Percentiles rank a stretch among this genome's conserved stretches.
Evolutionary conservation across 768 basidiomycete species (phyloP).

Genomic region (Termitomyces sp.): DNA sequence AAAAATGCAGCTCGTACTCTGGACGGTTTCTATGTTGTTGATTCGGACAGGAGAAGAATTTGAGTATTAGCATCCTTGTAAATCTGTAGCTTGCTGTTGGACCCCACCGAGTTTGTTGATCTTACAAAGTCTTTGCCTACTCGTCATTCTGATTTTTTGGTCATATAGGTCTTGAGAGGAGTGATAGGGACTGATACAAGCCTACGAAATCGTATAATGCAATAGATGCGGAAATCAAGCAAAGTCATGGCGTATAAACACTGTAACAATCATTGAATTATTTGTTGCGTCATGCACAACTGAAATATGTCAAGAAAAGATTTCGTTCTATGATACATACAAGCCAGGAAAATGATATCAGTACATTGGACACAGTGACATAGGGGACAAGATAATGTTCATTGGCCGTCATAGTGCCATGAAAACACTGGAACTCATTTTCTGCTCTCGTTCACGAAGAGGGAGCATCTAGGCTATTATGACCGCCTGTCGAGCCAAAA

Average conservation of each 20-base stretch:
- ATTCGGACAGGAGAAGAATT: constrained; percentile 37
- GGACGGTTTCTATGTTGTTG: constrained; percentile 62
- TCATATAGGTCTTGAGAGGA: not conserved
- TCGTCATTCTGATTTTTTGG: not conserved
- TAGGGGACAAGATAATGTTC: not conserved
- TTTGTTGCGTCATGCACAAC: too few species aligned
- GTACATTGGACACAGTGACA: not conserved
- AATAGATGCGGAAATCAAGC: too few species aligned
- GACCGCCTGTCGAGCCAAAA: constrained; percentile 95
- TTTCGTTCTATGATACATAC: not conserved
- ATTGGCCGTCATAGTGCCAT: not conserved
- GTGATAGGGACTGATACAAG: too few species aligned
- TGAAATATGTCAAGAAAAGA: too few species aligned
- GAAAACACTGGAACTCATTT: not conserved
- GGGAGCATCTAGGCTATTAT: constrained; percentile 40
- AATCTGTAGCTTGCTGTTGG: not conserved
- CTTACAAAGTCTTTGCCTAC: not conserved
- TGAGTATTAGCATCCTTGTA: not conserved
- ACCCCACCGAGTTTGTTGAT: not conserved
- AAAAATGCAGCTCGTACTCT: constrained; percentile 45
- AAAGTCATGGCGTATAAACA: too few species aligned
- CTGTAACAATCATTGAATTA: too few species aligned
- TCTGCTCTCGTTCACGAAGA: constrained; percentile 3
- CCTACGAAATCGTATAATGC: too few species aligned
- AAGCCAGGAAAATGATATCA: not conserved